Conservation (phyloP, 192 early-diverging fungal species). For the Pilobolus umbonatus region DNA sequence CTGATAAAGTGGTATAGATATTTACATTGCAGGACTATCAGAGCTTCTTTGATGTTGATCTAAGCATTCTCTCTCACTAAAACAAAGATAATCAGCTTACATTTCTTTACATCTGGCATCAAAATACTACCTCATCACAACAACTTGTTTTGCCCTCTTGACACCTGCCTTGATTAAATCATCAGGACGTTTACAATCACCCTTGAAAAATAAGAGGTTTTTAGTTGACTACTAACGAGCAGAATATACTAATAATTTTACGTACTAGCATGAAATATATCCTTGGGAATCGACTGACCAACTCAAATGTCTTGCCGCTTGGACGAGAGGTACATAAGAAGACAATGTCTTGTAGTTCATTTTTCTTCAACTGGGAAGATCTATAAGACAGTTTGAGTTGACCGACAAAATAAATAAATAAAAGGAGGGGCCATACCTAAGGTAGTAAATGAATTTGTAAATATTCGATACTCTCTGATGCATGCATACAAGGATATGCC, state of each 20-base stretch:
- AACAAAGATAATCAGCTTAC: not conserved
- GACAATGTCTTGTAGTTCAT: conserved; percentile 48
- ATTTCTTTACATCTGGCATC: not conserved
- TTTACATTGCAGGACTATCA: conserved; percentile 42
- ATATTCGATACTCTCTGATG: conserved; percentile 33
- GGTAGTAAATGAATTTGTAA: conserved; percentile 32
- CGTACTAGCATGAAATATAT: conserved; percentile 44
- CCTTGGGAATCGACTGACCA: conserved; percentile 39
- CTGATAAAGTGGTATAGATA: not conserved
- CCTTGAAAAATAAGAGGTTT: conserved; percentile 18
- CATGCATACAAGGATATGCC: conserved; percentile 45
- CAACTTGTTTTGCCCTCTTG: conserved; percentile 39
- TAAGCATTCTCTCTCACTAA: conserved; percentile 27
- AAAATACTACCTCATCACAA: conserved; percentile 37
- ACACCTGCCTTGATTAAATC: conserved; percentile 45
- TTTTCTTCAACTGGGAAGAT: conserved; percentile 30
- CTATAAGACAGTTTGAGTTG: conserved; percentile 5
- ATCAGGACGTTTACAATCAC: conserved; percentile 42
- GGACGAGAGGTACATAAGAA: conserved; percentile 36
- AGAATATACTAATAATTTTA: not conserved
- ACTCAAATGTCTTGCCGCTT: conserved; percentile 33
- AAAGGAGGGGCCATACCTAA: conserved; percentile 7
- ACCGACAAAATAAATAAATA: not conserved
- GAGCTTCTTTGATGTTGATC: conserved; percentile 37
- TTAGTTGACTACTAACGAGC: not conserved